Evolutionary conservation across 768 basidiomycete genomes (phyloP).

Genomic region (Phaeolepiota aurea): DNA sequence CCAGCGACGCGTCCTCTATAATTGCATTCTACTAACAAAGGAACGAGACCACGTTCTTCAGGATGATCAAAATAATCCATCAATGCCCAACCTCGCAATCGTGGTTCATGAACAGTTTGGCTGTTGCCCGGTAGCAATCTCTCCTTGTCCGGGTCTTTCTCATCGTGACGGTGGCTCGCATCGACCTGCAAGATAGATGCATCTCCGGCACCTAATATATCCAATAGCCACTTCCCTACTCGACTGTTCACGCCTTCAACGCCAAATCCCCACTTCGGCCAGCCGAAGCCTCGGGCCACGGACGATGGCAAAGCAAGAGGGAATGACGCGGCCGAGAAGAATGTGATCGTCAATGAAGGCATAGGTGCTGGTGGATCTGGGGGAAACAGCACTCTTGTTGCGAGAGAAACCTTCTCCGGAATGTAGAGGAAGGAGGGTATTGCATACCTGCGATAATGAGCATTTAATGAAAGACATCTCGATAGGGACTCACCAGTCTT

Average conservation of each 20-base stretch:
- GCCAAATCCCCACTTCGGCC: constrained; percentile 68
- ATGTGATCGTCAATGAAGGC: constrained; percentile 64
- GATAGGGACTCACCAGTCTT: constrained; percentile 65
- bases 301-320: constrained; percentile 73
- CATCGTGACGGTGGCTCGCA: constrained; percentile 4
- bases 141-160: constrained; percentile 9
- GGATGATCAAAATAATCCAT: constrained; percentile 71
- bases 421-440: constrained; percentile 76
- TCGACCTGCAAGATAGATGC: too few species aligned
- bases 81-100: constrained; percentile 67
- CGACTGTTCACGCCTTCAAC: constrained; percentile 81
- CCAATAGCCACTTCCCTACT: constrained; percentile 65
- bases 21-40: constrained; percentile 73
- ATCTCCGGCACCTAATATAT: constrained; percentile 30
- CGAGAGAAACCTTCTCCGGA: constrained; percentile 67
- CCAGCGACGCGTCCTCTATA: constrained; percentile 41
- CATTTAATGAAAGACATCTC: neutral
- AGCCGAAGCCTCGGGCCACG: constrained; percentile 79
- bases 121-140: constrained; percentile 3
- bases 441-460: constrained; percentile 48
- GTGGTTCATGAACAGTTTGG: constrained; percentile 19
- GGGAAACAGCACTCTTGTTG: constrained; percentile 45
- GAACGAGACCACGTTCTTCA: constrained; percentile 39
- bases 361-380: constrained; percentile 17
- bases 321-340: constrained; percentile 72